Percentiles rank a stretch among this genome's conserved stretches.
phyloP scores from a whole-genome alignment of 73 alveolate genomes.

The Paraurostyla sp. region DNA sequence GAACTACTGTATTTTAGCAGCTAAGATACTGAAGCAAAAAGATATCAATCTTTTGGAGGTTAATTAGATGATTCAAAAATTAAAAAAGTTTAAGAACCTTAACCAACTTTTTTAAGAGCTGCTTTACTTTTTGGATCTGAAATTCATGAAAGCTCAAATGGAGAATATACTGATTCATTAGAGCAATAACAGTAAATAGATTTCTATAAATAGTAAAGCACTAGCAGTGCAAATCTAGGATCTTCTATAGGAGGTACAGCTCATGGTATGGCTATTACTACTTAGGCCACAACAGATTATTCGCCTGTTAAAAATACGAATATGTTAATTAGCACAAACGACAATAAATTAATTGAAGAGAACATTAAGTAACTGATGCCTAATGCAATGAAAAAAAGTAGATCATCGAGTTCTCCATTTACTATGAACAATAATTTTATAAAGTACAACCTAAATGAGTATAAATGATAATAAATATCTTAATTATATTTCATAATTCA shows the following conservation, averaged over 20 bases:
- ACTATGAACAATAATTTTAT: conserved; percentile 11
- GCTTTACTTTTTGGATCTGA: background rate
- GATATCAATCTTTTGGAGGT: too few species aligned
- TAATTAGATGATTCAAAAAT: too few species aligned
- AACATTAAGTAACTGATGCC: conserved; percentile 35
- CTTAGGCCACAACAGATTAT: background rate
- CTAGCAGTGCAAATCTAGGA: background rate
- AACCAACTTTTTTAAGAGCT: conserved; percentile 9
- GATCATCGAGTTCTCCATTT: conserved; percentile 30
- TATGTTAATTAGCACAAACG: background rate
- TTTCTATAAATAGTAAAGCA: background rate
- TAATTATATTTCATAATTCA: too few species aligned
- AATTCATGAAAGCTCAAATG: background rate
- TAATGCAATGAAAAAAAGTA: conserved; percentile 28
- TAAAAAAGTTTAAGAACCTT: too few species aligned
- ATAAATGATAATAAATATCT: too few species aligned
- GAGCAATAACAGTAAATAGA: too few species aligned
- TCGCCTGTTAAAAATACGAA: background rate
- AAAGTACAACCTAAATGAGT: conserved; percentile 2
- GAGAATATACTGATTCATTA: too few species aligned
- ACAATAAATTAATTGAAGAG: conserved; percentile 25
- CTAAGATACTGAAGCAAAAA: background rate
- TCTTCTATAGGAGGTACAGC: too few species aligned
- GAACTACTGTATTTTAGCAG: background rate
- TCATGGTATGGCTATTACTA: too few species aligned